Percentiles rank a stretch among this genome's conserved stretches.
phyloP scores from a whole-genome alignment of 2,329 filamentous ascomycete genomes.

The Verticillium isaacii region DNA sequence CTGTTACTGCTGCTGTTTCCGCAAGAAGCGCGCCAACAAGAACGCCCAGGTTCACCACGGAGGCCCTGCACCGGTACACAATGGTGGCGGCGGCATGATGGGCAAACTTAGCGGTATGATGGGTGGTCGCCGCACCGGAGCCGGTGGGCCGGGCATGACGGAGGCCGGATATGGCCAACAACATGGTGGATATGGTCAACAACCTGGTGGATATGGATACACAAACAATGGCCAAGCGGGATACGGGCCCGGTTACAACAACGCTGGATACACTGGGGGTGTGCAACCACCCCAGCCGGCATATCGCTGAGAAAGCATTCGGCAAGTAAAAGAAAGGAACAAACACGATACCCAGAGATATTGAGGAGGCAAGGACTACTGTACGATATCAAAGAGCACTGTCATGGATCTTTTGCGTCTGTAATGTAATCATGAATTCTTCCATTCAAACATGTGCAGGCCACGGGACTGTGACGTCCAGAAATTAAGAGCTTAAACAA shows the following conservation, averaged over 20 bases:
- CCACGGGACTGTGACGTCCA: too few species aligned
- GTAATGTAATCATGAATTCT: neutral
- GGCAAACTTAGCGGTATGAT: neutral
- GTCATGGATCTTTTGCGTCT: neutral
- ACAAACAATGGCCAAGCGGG: neutral
- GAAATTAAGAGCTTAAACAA: too few species aligned
- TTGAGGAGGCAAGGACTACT: neutral
- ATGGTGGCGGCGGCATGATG: neutral
- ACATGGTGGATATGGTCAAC: neutral
- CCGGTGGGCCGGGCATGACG: neutral
- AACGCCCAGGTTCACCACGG: neutral
- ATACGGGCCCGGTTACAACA: neutral
- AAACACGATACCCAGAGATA: neutral
- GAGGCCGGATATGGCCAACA: neutral
- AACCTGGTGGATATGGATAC: neutral
- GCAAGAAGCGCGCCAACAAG: constrained; percentile 4
- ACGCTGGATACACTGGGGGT: neutral
- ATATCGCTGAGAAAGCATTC: neutral
- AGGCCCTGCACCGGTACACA: neutral
- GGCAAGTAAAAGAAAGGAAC: neutral
- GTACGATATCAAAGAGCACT: neutral
- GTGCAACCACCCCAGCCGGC: neutral
- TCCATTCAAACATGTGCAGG: too few species aligned
- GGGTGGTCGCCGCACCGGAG: neutral
- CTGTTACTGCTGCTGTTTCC: constrained; percentile 12